Base-by-base conservation (phyloP, 208 protist genomes). In the Borovskyia barvae region DNA sequence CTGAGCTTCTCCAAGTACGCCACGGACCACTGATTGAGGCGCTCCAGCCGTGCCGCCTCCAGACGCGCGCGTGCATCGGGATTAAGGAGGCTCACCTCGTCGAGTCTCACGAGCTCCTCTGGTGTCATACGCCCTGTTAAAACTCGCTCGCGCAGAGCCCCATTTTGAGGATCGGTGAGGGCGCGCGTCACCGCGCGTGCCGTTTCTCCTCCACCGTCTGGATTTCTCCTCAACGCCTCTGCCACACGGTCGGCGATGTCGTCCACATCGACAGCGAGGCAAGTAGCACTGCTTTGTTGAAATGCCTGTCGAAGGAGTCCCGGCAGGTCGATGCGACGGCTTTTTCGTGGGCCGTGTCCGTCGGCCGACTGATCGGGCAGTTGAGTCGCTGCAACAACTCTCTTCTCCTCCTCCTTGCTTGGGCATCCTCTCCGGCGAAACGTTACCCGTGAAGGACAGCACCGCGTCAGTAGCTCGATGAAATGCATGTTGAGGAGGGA, bases 111-210 rank as follows among this genome's bases (percentile, higher is more conserved):
- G 4, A 90, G 67, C 29, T 30, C 33, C 1, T 20, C 35, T 0
- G 73, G 52, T 0, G 52, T 26, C 26, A 90, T 11, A 8, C 17
- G 5, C 14, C 77, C 66, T 7, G 43, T 45, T 11, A 82, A 43
- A 3, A 90, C 55, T 2, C 32, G 43, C 6, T 58, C 54, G 11
- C 83, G 65, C 20, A 90, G 65, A 22, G 48, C 46, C n/a, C 8
- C 24, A 37, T 85, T 90, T 15, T 81, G 66, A 4, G 83, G 80
- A 58, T 90, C 80, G 0, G 52, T 30, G 15, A 90, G 75, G 15
- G 66, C 66, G 9, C 64, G 52, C 48, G 81, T 66, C 40, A 90
- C 41, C 19, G 72, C 54, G 4, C 59, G 48, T 1, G 68, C 76
- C 35, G 68, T 50, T 52, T 75, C 68, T 5, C 66, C 72, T 5